phyloP scores from a whole-genome alignment of 805 yeast genomes.

The Starmerella floricola region DNA sequence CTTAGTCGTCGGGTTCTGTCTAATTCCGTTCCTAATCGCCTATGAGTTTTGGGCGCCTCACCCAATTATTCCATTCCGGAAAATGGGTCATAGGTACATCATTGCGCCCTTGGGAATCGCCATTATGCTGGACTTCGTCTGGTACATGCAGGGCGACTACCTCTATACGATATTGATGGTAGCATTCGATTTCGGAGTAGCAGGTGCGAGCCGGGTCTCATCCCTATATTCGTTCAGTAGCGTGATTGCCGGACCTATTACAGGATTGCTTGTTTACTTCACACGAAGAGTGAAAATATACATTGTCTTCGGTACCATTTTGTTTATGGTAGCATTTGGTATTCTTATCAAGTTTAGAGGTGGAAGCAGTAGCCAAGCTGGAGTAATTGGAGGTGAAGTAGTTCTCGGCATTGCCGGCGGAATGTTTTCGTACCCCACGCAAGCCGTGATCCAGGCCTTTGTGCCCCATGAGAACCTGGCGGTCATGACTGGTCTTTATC shows the following conservation, averaged over 20 bases:
- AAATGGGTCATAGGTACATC: slow-evolving; percentile 57
- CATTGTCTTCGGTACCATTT: slow-evolving; percentile 43
- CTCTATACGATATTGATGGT: slow-evolving; percentile 55
- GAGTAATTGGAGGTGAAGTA: slow-evolving; percentile 54
- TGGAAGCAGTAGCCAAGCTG: slow-evolving; percentile 33
- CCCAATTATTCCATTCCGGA: slow-evolving; percentile 51
- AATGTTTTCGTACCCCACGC: slow-evolving; percentile 53
- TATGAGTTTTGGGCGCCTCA: slow-evolving; percentile 51
- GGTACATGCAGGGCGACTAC: slow-evolving; percentile 59
- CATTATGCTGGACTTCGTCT: slow-evolving; percentile 46
- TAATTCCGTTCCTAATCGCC: slow-evolving; percentile 44
- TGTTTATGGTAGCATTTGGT: slow-evolving; percentile 55
- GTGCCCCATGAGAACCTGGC: slow-evolving; percentile 56
- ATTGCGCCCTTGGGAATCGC: slow-evolving; percentile 58
- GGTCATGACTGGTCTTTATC: slow-evolving; percentile 43
- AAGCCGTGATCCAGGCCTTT: slow-evolving; percentile 47
- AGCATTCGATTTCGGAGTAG: slow-evolving; percentile 45
- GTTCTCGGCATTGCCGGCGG: slow-evolving; percentile 65
- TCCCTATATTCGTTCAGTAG: slow-evolving; percentile 54
- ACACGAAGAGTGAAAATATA: slow-evolving; percentile 46
- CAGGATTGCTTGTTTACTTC: slow-evolving; percentile 42
- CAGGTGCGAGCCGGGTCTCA: slow-evolving; percentile 56
- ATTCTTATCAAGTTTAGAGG: slow-evolving; percentile 46
- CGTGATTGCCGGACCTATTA: slow-evolving; percentile 44
- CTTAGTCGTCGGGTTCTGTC: slow-evolving; percentile 50